Evolutionary conservation across 75 land plant genomes (phyloP).

Genomic region (Ceratopteris richardii): DNA sequence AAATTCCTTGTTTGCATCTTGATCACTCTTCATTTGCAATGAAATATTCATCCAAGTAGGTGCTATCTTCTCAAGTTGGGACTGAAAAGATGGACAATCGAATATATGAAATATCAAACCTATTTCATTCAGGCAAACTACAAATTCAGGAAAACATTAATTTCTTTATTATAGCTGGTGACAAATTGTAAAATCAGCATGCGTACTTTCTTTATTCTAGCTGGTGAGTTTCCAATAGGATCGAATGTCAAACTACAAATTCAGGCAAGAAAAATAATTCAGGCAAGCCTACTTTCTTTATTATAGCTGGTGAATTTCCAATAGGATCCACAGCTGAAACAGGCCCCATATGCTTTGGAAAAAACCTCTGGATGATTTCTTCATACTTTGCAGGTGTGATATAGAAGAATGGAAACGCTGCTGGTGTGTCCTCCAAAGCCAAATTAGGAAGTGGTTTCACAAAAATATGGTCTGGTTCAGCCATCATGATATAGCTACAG

Average conservation of each 20-base stretch:
- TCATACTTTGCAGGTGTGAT: constrained; percentile 55
- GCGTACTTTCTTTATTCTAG: constrained; percentile 68
- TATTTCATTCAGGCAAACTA: no score
- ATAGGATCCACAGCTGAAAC: constrained; percentile 72
- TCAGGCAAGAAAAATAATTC: no score
- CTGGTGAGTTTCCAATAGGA: no score
- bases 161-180: no score
- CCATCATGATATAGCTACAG: constrained; percentile 83
- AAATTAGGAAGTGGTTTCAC: constrained; percentile 71
- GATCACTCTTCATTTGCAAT: constrained; percentile 76
- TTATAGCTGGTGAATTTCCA: no score
- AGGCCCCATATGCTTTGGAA: constrained; percentile 67
- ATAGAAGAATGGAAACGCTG: constrained; percentile 75
- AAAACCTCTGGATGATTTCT: constrained; percentile 45
- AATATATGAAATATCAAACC: no score
- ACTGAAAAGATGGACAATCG: no score
- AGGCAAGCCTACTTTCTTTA: no score
- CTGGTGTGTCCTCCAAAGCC: constrained; percentile 49
- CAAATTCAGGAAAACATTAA: no score
- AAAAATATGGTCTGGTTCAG: constrained; percentile 83
- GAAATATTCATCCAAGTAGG: constrained; percentile 96
- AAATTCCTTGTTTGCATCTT: constrained; percentile 68
- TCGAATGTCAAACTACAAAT: no score
- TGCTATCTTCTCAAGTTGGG: constrained; percentile 66
- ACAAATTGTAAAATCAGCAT: no score